Conservation (phyloP, 208 protist species). For the Trichomonas tenax region DNA sequence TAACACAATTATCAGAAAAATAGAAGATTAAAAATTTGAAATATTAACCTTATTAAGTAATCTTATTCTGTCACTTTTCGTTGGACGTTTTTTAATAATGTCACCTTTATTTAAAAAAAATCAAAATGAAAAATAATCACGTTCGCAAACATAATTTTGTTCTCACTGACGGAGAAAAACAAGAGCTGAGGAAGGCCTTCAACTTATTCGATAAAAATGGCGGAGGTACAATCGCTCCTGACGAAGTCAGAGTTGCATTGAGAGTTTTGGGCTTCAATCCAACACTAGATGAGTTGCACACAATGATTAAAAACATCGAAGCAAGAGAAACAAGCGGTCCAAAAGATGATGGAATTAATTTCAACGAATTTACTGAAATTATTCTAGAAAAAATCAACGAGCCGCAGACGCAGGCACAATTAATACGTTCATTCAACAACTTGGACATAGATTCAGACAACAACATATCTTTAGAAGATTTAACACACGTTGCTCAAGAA, state of each 20-base stretch:
- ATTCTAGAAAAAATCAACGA: neutral
- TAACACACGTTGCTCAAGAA: neutral
- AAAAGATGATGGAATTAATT: neutral
- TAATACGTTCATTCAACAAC: neutral
- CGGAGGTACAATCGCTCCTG: neutral
- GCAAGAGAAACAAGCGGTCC: neutral
- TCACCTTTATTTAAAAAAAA: neutral
- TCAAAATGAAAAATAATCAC: neutral
- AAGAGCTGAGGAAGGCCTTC: neutral
- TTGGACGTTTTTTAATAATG: neutral
- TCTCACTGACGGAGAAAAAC: neutral
- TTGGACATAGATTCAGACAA: neutral
- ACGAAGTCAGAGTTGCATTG: neutral
- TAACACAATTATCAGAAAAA: too few species aligned
- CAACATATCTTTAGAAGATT: neutral
- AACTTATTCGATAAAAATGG: conserved; percentile 16
- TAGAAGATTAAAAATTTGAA: too few species aligned
- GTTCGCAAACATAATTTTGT: neutral
- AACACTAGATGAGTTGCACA: neutral
- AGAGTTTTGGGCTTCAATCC: neutral
- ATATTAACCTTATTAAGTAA: too few species aligned
- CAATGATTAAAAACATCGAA: neutral
- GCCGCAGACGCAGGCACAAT: neutral
- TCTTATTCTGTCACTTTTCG: neutral
- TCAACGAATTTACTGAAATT: neutral